phyloP scores from a whole-genome alignment of 495 filamentous ascomycete species.

The Daldinia grandis region DNA sequence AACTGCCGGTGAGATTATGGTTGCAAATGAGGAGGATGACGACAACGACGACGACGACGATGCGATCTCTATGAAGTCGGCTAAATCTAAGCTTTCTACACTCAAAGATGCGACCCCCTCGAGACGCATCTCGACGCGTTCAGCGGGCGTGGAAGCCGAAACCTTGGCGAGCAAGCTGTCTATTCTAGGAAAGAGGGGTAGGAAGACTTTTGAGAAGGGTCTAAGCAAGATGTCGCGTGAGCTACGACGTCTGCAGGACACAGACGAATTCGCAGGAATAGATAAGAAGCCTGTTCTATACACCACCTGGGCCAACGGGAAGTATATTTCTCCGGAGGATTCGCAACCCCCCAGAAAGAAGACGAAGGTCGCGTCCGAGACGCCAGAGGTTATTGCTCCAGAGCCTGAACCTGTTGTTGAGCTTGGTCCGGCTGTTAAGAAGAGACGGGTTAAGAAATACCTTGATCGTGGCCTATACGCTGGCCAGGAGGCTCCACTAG shows the following conservation, averaged over 20 bases:
- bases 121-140: conserved; percentile 54
- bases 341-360: conserved; percentile 52
- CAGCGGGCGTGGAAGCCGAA: conserved; percentile 56
- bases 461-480: conserved; percentile 85
- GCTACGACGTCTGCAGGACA: conserved; percentile 59
- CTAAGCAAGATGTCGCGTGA: conserved; percentile 55
- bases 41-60: conserved; percentile 10
- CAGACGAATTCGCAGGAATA: conserved; percentile 62
- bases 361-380: conserved; percentile 53
- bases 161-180: conserved; percentile 56
- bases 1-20: conserved; percentile 50
- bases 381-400: conserved; percentile 50
- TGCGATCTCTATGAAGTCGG: conserved; percentile 34
- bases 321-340: conserved; percentile 48
- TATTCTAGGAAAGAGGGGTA: conserved; percentile 54
- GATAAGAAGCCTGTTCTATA: conserved; percentile 59
- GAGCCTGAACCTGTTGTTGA: conserved; percentile 50
- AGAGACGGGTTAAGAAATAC: conserved; percentile 73
- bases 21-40: conserved; percentile 28
- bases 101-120: conserved; percentile 45
- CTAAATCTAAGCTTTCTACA: conserved; percentile 42
- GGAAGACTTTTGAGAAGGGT: conserved; percentile 55
- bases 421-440: conserved; percentile 52
- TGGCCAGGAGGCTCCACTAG: conserved; percentile 72
- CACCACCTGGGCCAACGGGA: conserved; percentile 65